Conservation (phyloP, 805 yeast genomes). For the Maudiozyma serrabonitensis region DNA sequence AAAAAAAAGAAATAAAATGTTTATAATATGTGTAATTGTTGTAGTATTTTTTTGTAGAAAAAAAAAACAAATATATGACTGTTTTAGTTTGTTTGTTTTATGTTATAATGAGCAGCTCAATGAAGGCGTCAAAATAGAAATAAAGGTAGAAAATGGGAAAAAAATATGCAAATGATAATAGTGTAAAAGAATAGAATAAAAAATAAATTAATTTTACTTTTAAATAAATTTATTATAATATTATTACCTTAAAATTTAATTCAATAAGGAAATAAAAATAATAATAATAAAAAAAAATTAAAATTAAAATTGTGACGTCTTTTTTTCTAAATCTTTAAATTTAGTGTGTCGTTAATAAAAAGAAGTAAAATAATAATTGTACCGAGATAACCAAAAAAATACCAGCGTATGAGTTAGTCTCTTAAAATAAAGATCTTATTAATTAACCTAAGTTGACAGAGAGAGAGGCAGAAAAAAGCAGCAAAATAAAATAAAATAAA, state of each 20-base stretch:
- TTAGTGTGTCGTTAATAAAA: too few species aligned
- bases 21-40: background rate
- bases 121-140: slow-evolving; percentile 22
- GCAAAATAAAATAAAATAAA: background rate
- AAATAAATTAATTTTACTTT: too few species aligned
- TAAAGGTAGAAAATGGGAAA: background rate
- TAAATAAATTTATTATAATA: too few species aligned
- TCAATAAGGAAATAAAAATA: background rate
- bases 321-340: background rate
- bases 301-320: background rate
- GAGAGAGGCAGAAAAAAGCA: background rate
- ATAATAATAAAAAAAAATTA: background rate
- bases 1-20: background rate
- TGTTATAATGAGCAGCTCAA: slow-evolving; percentile 21
- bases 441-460: background rate
- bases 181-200: background rate
- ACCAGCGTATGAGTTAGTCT: too few species aligned
- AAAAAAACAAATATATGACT: background rate
- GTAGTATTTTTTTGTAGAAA: background rate
- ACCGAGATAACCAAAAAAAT: too few species aligned
- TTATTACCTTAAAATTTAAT: background rate
- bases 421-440: too few species aligned
- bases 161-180: background rate
- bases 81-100: background rate
- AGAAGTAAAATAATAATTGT: too few species aligned